Percentiles rank a stretch among this genome's conserved stretches.
phyloP scores from a whole-genome alignment of 352 stramenopile species.

The Blastocystis sp. region DNA sequence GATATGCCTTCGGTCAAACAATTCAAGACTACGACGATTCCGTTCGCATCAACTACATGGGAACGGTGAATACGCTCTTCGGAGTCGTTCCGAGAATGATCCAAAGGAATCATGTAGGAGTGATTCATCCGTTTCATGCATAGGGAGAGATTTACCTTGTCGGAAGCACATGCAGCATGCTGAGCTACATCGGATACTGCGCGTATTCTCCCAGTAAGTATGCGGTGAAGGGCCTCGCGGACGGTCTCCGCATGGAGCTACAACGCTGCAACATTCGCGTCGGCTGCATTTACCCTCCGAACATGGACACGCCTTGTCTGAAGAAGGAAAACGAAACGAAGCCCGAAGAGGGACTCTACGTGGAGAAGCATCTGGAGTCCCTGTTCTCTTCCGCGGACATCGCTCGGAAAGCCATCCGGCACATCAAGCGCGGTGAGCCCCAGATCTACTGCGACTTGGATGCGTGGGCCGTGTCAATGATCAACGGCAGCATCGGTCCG shows the following conservation, averaged over 20 bases:
- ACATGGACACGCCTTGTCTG: constrained; percentile 52
- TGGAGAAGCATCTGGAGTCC: constrained; percentile 11
- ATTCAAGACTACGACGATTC: constrained; percentile 21
- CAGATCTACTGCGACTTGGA: constrained; percentile 45
- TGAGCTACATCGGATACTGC: constrained; percentile 44
- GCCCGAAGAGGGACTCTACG: constrained; percentile 38
- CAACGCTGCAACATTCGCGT: constrained; percentile 37
- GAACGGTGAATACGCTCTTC: constrained; percentile 42
- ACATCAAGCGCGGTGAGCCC: constrained; percentile 29
- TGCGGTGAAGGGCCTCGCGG: constrained; percentile 37
- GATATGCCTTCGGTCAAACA: constrained; percentile 46
- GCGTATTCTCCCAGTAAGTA: constrained; percentile 49
- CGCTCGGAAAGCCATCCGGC: not conserved
- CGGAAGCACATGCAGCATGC: constrained; percentile 48
- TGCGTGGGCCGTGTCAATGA: constrained; percentile 3
- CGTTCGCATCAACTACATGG: constrained; percentile 48
- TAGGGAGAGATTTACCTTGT: constrained; percentile 53
- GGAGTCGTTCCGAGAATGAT: constrained; percentile 43
- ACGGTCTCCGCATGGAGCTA: constrained; percentile 34
- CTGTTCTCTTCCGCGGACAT: constrained; percentile 8
- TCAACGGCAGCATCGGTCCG: not conserved
- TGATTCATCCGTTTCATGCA: not conserved
- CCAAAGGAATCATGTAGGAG: not conserved
- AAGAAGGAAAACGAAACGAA: constrained; percentile 56
- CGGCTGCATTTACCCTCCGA: constrained; percentile 50